A percentile compares a stretch with the other conserved stretches of the same genome.
These are phyloP conservation scores for Poronia punctata DNA, from an alignment of 495 filamentous ascomycete genomes.

Conservation along the genomic window DNA sequence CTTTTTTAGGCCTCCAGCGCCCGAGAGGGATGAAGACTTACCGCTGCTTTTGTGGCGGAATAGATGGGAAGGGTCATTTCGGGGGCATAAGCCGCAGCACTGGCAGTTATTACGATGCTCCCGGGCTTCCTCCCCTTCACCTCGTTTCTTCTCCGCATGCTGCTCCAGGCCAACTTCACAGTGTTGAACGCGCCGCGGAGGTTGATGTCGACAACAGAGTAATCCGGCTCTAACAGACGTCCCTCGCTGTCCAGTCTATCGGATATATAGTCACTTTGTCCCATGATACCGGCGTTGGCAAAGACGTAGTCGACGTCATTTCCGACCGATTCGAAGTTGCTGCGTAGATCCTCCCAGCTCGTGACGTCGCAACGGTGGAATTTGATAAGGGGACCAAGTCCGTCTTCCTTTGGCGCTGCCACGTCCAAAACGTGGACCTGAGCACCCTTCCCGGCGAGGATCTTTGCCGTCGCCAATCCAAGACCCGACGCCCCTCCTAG, in stretches of 20 bases:
- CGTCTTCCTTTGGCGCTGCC: constrained; percentile 8
- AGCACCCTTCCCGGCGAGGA: constrained; percentile 17
- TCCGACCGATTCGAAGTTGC: constrained; percentile 9
- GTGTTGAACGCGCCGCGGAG: constrained; percentile 18
- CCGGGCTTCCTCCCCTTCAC: constrained; percentile 6
- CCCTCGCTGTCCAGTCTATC: constrained; percentile 13
- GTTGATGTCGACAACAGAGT: constrained; percentile 22
- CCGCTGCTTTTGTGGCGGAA: constrained; percentile 19
- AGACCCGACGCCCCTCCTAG: constrained; percentile 6
- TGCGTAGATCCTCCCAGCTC: constrained; percentile 16
- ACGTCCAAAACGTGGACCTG: constrained; percentile 17
- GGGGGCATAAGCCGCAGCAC: constrained; percentile 25
- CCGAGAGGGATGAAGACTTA: constrained; percentile 7
- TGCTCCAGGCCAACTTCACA: constrained; percentile 21
- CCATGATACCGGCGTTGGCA: constrained; percentile 24
- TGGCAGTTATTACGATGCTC: constrained; percentile 28
- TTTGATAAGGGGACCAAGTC: not conserved
- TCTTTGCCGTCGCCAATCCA: constrained; percentile 12
- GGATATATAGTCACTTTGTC: constrained; percentile 19
- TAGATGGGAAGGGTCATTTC: constrained; percentile 26
- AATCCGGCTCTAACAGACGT: constrained; percentile 14
- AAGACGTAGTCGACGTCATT: constrained; percentile 21
- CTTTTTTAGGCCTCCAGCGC: too few species aligned
- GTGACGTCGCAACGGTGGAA: constrained; percentile 13
- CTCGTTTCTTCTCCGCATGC: constrained; percentile 8